A percentile compares a stretch with the other conserved stretches of the same genome.
These are phyloP conservation scores for Davidsoniella australis DNA, from an alignment of 2,329 filamentous ascomycete genomes.

Conservation along the genomic window DNA sequence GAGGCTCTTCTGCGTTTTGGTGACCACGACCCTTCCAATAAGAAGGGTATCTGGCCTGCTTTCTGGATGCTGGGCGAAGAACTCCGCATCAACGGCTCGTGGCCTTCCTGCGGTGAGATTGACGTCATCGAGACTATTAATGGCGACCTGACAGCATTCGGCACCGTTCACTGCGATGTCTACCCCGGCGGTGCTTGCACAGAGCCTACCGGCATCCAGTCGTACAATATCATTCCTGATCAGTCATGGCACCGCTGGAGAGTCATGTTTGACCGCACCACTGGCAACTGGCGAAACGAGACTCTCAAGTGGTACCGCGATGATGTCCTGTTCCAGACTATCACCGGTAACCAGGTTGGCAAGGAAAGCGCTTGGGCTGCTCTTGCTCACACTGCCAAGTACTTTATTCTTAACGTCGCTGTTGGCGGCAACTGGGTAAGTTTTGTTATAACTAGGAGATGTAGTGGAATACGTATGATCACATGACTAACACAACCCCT, in stretches of 20 bases:
- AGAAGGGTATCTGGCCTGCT: conserved; percentile 41
- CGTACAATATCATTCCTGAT: conserved; percentile 21
- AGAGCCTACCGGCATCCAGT: conserved; percentile 29
- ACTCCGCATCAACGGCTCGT: conserved; percentile 28
- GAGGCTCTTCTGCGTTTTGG: conserved; percentile 32
- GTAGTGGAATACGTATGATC: neutral
- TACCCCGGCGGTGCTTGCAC: conserved; percentile 31
- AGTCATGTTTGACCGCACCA: conserved; percentile 32
- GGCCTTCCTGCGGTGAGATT: conserved; percentile 38
- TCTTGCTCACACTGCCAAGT: conserved; percentile 32
- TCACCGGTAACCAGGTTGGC: conserved; percentile 28
- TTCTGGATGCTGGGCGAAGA: conserved; percentile 40
- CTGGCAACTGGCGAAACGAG: conserved; percentile 28
- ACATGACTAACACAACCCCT: conserved; percentile 8
- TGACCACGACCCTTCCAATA: conserved; percentile 22
- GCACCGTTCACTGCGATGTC: conserved; percentile 34
- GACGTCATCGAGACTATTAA: conserved; percentile 41
- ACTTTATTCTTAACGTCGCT: conserved; percentile 37
- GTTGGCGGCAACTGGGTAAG: conserved; percentile 36
- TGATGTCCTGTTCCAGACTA: conserved; percentile 25
- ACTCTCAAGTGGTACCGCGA: conserved; percentile 35
- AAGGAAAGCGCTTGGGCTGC: conserved; percentile 30
- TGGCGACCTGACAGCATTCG: conserved; percentile 28
- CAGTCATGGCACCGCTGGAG: conserved; percentile 32
- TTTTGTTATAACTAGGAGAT: conserved; percentile 11